Conservation (phyloP, 352 stramenopile species). For the Phytophthora brassicae region DNA sequence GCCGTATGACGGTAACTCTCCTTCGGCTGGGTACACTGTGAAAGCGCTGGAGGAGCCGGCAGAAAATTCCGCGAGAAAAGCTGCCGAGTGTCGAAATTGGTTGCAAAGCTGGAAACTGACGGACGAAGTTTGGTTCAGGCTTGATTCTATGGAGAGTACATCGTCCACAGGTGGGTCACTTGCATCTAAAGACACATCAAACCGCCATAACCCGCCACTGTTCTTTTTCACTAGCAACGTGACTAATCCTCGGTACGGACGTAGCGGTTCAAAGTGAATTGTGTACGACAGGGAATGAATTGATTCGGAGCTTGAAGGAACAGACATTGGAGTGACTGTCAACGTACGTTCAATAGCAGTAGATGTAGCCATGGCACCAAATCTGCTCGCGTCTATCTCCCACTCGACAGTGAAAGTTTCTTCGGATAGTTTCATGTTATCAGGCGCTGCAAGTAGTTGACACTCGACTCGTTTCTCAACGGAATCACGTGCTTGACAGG, state of each 20-base stretch:
- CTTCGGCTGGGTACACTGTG: conserved; percentile 81
- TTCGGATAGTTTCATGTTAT: conserved; percentile 40
- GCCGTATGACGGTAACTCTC: conserved; percentile 73
- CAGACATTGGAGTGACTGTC: conserved; percentile 36
- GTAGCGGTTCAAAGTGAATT: conserved; percentile 86
- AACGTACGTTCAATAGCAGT: conserved; percentile 58
- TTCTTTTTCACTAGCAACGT: conserved; percentile 80
- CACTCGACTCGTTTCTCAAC: conserved; percentile 65
- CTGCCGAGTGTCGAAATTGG: conserved; percentile 69
- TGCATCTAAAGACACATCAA: conserved; percentile 83
- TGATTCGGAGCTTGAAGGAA: neutral
- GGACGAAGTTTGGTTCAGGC: conserved; percentile 80
- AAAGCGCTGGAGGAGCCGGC: conserved; percentile 86
- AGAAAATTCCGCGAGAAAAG: conserved; percentile 89
- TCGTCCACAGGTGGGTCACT: conserved; percentile 86
- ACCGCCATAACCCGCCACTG: conserved; percentile 85
- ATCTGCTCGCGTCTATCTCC: conserved; percentile 63
- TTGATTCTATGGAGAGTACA: conserved; percentile 85
- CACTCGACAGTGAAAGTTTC: conserved; percentile 61
- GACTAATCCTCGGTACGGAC: conserved; percentile 76
- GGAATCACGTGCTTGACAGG: conserved; percentile 65
- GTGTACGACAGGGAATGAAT: conserved; percentile 41
- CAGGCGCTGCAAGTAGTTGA: conserved; percentile 56
- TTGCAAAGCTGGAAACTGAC: conserved; percentile 89
- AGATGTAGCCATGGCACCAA: conserved; percentile 48